Evolutionary conservation across 2,329 filamentous ascomycete species (phyloP), one percentile per base, ranked within the genome.

Genomic region (Neopestalotiopsis clavispora): DNA sequence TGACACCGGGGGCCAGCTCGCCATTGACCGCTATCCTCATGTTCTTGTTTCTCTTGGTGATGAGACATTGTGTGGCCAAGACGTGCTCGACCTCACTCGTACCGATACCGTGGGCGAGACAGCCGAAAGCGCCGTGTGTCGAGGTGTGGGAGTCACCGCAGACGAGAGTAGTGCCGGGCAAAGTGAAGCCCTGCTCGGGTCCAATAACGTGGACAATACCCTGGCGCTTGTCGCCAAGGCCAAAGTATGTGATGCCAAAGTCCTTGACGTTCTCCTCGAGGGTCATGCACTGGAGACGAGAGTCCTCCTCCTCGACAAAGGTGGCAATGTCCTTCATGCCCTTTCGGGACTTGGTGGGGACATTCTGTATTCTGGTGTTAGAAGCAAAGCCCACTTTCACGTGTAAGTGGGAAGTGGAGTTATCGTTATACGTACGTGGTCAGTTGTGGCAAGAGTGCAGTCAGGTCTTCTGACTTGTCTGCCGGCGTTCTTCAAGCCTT

Each of bases 21-120:
- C 96, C 96, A 74, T 98, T 94, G 70, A 98, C 93, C 82, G 97
- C 93, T 76, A 99, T 92, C 78, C 94, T 92, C 95, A 99, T 98
- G 86, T 99, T 98, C 86, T 98, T 98, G 84, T 94, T 97, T 78
- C 94, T 89, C 84, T 94, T 94, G 72, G 95, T 97, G 80, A 98
- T 94, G 73, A 99, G 86, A 70, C 94, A 97, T 82, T 98, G 96
- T 14, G 96, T 98, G 66, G 96, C 96, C 68, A 99, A 89, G 71
- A 99, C 96, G 83, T 99, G 95, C 87, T 99, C 96, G 74, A 98
- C 96, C 84, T 99, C 96, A 79, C 94, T 97, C 71, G 96, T 99
- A 75, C 96, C 96, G 78, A 99, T 99, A 81, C 96, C 96, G 78
- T 97, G 97, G 56, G 96, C 96, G 71, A 98, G 89, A 75, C 95